phyloP scores from a whole-genome alignment of 495 filamentous ascomycete species.

The Hypoxylon fuscum region DNA sequence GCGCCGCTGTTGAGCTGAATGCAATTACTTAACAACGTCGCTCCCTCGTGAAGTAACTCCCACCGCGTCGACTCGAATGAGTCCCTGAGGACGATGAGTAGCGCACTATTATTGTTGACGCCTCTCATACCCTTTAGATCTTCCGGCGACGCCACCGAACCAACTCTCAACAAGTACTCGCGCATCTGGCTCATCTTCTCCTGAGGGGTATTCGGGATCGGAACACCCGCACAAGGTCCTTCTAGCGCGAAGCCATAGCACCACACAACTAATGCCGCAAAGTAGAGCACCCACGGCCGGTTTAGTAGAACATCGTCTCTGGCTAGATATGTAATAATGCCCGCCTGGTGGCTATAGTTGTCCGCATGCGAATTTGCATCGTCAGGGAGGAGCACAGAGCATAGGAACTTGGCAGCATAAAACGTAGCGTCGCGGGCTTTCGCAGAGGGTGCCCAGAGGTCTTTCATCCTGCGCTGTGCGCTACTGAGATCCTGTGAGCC shows the following conservation, averaged over 20 bases:
- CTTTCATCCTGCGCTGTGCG: conserved; percentile 85
- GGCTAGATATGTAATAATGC: conserved; percentile 71
- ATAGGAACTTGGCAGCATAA: conserved; percentile 89
- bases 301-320: conserved; percentile 91
- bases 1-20: conserved; percentile 63
- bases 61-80: conserved; percentile 85
- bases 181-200: conserved; percentile 83
- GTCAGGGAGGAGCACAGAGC: conserved; percentile 75
- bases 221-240: conserved; percentile 67
- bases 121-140: conserved; percentile 79
- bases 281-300: conserved; percentile 97
- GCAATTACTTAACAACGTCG: conserved; percentile 80
- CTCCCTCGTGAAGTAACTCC: conserved; percentile 91
- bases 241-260: conserved; percentile 93
- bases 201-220: conserved; percentile 62
- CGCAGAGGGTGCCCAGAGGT: conserved; percentile 90
- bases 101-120: conserved; percentile 82
- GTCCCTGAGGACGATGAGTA: conserved; percentile 83
- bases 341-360: conserved; percentile 39
- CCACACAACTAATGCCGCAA: conserved; percentile 91
- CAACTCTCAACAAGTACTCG: conserved; percentile 75
- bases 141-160: conserved; percentile 78
- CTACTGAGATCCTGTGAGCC: conserved; percentile 80
- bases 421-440: conserved; percentile 93
- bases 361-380: conserved; percentile 39